Conservation (phyloP, 345 rosid genomes). For the Syzygium aqueum region DNA sequence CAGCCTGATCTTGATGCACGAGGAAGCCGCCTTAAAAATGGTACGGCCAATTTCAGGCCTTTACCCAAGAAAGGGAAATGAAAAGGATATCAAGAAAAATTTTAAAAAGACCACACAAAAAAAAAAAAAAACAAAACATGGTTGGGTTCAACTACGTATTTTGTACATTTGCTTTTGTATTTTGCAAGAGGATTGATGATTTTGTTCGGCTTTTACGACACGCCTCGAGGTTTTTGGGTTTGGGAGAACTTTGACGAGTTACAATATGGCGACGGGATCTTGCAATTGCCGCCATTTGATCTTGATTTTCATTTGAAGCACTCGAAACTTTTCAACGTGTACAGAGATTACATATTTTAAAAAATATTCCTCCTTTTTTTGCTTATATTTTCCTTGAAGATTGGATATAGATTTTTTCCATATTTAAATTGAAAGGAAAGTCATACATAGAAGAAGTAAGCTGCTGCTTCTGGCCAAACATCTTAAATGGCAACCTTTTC, state of each 20-base stretch:
- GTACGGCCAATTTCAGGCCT: not conserved
- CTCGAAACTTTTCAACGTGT: not conserved
- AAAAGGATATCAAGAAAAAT: not conserved
- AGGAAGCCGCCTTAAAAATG: not conserved
- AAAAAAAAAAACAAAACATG: not conserved
- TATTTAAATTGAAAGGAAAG: not conserved
- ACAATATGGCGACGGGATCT: accelerated
- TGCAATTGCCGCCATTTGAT: not conserved
- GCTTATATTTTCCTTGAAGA: accelerated
- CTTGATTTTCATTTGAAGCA: not conserved
- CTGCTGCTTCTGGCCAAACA: not conserved
- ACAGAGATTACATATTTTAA: not conserved
- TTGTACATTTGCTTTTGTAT: not conserved
- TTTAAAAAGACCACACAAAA: too few species aligned
- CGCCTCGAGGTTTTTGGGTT: not conserved
- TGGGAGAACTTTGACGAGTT: accelerated
- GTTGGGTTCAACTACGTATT: not conserved
- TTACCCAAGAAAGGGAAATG: not conserved
- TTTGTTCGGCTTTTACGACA: not conserved
- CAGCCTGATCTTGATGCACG: not conserved
- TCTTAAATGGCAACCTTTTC: not conserved
- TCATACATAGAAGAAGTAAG: not conserved
- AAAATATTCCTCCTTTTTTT: too few species aligned
- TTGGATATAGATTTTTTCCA: not conserved
- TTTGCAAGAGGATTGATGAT: not conserved